These are phyloP conservation scores for Aspergillus sp. DNA, from an alignment of 2,329 filamentous ascomycete genomes.

Conservation along the genomic window DNA sequence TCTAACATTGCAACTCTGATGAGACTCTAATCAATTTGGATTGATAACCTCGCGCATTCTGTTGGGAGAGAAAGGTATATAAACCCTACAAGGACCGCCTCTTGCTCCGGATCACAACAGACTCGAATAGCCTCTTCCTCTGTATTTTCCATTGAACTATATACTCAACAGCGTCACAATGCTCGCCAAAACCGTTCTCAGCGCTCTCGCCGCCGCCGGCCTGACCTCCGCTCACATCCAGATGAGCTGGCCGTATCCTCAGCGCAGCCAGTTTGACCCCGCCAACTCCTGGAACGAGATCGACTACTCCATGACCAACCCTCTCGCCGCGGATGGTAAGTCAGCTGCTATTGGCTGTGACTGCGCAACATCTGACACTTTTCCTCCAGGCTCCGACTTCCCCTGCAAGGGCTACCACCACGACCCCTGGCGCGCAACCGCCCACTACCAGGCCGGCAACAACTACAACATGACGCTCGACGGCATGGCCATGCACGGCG, in stretches of 20 bases:
- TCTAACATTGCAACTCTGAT: background rate
- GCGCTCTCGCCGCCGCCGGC: background rate
- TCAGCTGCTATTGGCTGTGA: background rate
- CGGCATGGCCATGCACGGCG: slow-evolving; percentile 52
- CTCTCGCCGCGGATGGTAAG: slow-evolving; percentile 41
- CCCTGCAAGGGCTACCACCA: slow-evolving; percentile 60
- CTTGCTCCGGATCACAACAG: no score
- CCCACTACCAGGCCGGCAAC: slow-evolving; percentile 51
- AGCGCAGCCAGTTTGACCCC: slow-evolving; percentile 36
- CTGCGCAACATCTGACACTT: background rate
- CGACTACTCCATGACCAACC: slow-evolving; percentile 60
- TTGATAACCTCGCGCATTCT: background rate
- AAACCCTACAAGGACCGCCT: background rate
- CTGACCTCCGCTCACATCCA: slow-evolving; percentile 37
- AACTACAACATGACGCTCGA: slow-evolving; percentile 52
- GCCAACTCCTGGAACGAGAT: slow-evolving; percentile 35
- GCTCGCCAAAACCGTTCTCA: slow-evolving; percentile 1
- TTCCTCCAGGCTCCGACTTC: slow-evolving; percentile 47
- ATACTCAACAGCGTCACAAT: slow-evolving; percentile 17
- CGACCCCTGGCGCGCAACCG: slow-evolving; percentile 43
- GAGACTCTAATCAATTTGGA: background rate
- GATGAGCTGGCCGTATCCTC: slow-evolving; percentile 42
- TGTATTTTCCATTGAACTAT: no score
- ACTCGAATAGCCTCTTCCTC: no score
- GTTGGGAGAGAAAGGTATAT: background rate